These are phyloP conservation scores for Zygosaccharomyces kombuchaensis DNA, from an alignment of 805 yeast genomes.

Conservation along the genomic window DNA sequence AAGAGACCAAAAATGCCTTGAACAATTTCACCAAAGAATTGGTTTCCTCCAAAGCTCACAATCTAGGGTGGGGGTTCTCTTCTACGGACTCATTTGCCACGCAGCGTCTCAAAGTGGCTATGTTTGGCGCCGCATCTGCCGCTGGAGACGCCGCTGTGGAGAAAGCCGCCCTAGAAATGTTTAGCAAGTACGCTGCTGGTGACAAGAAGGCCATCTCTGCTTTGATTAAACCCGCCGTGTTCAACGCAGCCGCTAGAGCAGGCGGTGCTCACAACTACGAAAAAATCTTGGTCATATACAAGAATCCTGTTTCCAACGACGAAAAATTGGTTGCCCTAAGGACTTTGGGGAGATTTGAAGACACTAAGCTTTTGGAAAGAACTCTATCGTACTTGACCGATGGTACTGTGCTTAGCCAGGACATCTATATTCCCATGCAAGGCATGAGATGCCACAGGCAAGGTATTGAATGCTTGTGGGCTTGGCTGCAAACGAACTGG, in stretches of 20 bases:
- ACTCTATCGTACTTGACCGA: conserved; percentile 54
- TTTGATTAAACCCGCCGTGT: conserved; percentile 63
- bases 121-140: conserved; percentile 57
- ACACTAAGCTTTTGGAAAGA: conserved; percentile 48
- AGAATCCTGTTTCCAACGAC: conserved; percentile 54
- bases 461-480: conserved; percentile 69
- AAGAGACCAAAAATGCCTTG: conserved; percentile 44
- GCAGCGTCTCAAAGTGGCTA: conserved; percentile 61
- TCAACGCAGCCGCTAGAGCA: conserved; percentile 56
- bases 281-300: conserved; percentile 54
- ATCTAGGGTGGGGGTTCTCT: conserved; percentile 62
- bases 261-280: conserved; percentile 65
- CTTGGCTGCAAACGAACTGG: conserved; percentile 73
- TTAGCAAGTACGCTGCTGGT: conserved; percentile 53
- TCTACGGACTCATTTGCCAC: conserved; percentile 52
- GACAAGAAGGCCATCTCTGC: conserved; percentile 69
- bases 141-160: conserved; percentile 47
- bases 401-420: conserved; percentile 63
- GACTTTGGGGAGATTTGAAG: conserved; percentile 60
- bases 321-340: conserved; percentile 68
- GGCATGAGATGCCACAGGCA: conserved; percentile 59
- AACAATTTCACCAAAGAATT: conserved; percentile 51
- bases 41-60: conserved; percentile 48
- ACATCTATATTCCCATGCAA: conserved; percentile 69
- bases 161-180: conserved; percentile 45